phyloP scores from a whole-genome alignment of 2,329 filamentous ascomycete genomes.

The Cladosporium phlei region DNA sequence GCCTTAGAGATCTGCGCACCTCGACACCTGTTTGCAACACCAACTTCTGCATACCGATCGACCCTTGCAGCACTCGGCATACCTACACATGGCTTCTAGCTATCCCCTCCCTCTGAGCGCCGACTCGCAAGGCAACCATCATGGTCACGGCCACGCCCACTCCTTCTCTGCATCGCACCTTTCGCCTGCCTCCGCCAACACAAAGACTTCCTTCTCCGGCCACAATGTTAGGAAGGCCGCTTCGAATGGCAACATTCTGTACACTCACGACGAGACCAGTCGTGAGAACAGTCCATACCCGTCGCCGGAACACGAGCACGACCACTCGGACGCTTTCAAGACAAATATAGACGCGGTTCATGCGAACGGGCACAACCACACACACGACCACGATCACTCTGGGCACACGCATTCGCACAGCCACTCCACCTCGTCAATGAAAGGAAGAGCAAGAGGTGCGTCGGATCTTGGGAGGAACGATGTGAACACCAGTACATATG shows the following conservation, averaged over 20 bases:
- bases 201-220: constrained; percentile 20
- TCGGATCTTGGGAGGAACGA: constrained; percentile 40
- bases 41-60: background rate
- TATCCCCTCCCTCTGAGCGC: constrained; percentile 38
- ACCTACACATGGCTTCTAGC: constrained; percentile 39
- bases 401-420: constrained; percentile 23
- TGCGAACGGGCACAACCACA: constrained; percentile 17
- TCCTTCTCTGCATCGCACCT: constrained; percentile 18
- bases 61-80: background rate
- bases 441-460: constrained; percentile 40
- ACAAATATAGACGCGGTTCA: constrained; percentile 22
- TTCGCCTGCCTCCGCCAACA: constrained; percentile 15
- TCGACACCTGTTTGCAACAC: background rate
- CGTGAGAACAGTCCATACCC: constrained; percentile 26
- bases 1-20: constrained; percentile 7
- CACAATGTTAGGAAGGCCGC: constrained; percentile 18
- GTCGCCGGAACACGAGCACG: constrained; percentile 20
- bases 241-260: constrained; percentile 22
- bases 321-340: constrained; percentile 17
- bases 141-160: constrained; percentile 27
- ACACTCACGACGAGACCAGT: constrained; percentile 27
- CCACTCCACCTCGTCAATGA: constrained; percentile 24
- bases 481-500: constrained; percentile 17
- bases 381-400: constrained; percentile 15
- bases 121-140: constrained; percentile 25